These are phyloP conservation scores for Oryza officinalis DNA, from an alignment of 176 grass and related monocot species.

Conservation along the genomic window DNA sequence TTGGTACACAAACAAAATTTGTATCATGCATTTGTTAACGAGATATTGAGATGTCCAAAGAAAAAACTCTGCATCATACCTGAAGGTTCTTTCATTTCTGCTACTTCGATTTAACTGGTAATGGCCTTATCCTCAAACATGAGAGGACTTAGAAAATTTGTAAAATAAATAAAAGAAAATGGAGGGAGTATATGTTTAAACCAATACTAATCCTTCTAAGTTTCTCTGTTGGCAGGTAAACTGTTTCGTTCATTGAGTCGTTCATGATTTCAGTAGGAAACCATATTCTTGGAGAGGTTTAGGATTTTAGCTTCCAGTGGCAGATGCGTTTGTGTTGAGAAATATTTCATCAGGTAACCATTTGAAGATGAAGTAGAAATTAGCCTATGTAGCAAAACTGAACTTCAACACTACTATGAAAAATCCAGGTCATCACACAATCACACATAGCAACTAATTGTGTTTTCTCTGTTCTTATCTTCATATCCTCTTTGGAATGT, in stretches of 20 bases:
- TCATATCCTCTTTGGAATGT: constrained; percentile 19
- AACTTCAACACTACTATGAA: background rate
- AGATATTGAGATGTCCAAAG: constrained; percentile 7
- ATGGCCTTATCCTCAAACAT: background rate
- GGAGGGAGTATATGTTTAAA: background rate
- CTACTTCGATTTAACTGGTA: background rate
- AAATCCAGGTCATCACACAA: background rate
- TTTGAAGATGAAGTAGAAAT: constrained; percentile 8
- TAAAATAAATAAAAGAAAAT: background rate
- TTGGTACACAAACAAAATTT: background rate
- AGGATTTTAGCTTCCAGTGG: background rate
- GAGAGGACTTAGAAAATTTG: background rate
- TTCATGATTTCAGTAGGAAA: constrained; percentile 1
- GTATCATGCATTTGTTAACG: background rate
- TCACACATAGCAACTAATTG: background rate
- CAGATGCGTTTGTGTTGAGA: constrained; percentile 18
- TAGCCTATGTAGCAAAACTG: background rate
- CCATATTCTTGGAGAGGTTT: constrained; percentile 1
- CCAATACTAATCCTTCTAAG: background rate
- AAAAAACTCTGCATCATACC: background rate
- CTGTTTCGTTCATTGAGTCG: background rate
- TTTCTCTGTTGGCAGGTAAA: constrained; percentile 10
- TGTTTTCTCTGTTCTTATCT: background rate
- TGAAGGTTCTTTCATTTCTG: background rate
- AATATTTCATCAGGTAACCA: constrained; percentile 31